Evolutionary conservation across 1,284 basidiomycete genomes (phyloP).

Genomic region (Porodaedalea pini): DNA sequence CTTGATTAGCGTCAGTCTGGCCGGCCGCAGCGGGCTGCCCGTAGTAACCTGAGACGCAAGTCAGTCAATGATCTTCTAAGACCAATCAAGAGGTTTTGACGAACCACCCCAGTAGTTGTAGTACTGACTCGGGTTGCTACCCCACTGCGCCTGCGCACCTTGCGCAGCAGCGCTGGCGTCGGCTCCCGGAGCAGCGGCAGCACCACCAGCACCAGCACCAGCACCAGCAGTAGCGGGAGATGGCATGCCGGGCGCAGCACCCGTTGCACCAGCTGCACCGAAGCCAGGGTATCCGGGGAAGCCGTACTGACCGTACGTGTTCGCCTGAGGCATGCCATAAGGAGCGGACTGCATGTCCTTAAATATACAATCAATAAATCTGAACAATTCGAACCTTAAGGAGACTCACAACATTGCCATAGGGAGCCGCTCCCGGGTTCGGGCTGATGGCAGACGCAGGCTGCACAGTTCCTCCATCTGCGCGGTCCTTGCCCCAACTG

Average conservation of each 20-base stretch:
- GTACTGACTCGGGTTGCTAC: constrained; percentile 67
- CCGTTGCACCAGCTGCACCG: constrained; percentile 48
- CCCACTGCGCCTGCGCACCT: constrained; percentile 62
- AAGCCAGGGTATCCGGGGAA: constrained; percentile 73
- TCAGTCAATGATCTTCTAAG: constrained; percentile 2
- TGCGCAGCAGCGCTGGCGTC: constrained; percentile 48
- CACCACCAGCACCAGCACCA: constrained; percentile 50
- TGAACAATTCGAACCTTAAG: constrained; percentile 1
- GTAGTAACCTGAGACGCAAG: constrained; percentile 59
- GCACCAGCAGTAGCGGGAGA: constrained; percentile 49
- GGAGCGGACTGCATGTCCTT: constrained; percentile 20
- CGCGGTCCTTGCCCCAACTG: constrained; percentile 96
- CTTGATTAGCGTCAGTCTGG: constrained; percentile 53
- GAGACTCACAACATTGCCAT: constrained; percentile 63
- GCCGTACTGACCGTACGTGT: constrained; percentile 74
- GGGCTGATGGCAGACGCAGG: constrained; percentile 57
- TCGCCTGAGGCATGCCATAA: constrained; percentile 81
- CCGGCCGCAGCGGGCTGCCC: constrained; percentile 63
- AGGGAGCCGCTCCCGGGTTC: constrained; percentile 58
- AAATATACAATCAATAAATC: neutral
- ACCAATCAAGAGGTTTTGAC: constrained; percentile 26
- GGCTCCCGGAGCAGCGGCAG: constrained; percentile 55
- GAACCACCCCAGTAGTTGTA: constrained; percentile 84
- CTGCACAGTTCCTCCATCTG: constrained; percentile 60
- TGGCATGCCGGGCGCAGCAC: constrained; percentile 64